Percentiles rank a stretch among this genome's conserved stretches.
phyloP scores from a whole-genome alignment of 306 rosid species.

The Trifolium fragiferum region DNA sequence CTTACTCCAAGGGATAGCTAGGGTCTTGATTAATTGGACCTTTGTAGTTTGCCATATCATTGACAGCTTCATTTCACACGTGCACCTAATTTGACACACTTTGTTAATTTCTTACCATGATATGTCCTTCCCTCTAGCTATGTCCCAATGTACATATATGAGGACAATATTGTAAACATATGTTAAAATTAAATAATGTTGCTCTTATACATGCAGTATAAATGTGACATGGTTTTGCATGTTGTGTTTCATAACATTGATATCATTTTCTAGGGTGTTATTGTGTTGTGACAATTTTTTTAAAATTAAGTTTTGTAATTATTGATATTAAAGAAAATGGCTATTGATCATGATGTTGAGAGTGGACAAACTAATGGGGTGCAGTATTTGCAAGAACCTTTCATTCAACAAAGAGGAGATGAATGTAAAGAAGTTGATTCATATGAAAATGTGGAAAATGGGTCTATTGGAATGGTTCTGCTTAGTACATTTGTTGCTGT shows the following conservation, averaged over 20 bases:
- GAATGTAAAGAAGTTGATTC: constrained; percentile 34
- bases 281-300: constrained; percentile 7
- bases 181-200: not conserved
- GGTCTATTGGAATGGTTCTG: constrained; percentile 75
- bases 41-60: constrained; percentile 31
- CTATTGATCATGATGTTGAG: constrained; percentile 62
- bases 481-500: constrained; percentile 76
- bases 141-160: not conserved
- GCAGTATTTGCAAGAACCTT: constrained; percentile 56
- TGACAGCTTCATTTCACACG: constrained; percentile 52
- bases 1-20: not conserved
- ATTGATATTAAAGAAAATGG: constrained; percentile 45
- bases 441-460: constrained; percentile 43
- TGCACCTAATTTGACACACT: not conserved
- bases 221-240: constrained; percentile 43
- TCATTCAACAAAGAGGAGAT: constrained; percentile 43
- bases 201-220: constrained; percentile 28
- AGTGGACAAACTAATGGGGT: constrained; percentile 45
- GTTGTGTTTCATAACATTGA: constrained; percentile 12
- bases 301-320: not conserved
- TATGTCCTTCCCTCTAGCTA: constrained; percentile 4
- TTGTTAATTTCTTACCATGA: not conserved
- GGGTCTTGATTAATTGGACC: constrained; percentile 28
- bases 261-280: not conserved
- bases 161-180: constrained; percentile 36